phyloP scores from a whole-genome alignment of 176 grass and related monocot genomes.

The Carex scoparia region DNA sequence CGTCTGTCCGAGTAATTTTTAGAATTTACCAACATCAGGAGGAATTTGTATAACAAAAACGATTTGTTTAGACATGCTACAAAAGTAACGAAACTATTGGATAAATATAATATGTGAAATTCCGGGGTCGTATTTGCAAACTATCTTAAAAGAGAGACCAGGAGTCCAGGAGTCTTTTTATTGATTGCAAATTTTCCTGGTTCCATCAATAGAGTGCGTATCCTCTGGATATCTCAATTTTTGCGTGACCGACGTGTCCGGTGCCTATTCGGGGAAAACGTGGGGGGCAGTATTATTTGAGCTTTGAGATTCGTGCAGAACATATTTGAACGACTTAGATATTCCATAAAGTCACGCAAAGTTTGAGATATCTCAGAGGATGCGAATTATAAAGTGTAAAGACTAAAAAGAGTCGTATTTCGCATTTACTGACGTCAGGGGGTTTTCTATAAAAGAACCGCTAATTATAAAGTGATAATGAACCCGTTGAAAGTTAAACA shows the following conservation, averaged over 20 bases:
- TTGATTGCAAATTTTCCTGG: background rate
- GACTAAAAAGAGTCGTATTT: background rate
- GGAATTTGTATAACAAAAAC: background rate
- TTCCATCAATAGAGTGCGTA: background rate
- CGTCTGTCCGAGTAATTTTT: background rate
- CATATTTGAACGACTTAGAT: too few species aligned
- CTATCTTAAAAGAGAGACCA: background rate
- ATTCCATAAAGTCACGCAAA: too few species aligned
- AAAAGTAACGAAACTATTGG: background rate
- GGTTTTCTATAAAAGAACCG: background rate
- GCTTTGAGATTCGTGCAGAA: too few species aligned
- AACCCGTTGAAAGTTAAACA: background rate
- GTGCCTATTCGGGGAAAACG: too few species aligned
- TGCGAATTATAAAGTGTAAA: background rate
- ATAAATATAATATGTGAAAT: background rate
- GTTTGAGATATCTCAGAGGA: too few species aligned
- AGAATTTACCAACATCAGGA: background rate
- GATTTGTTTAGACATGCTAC: background rate
- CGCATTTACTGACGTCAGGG: background rate
- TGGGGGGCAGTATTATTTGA: too few species aligned
- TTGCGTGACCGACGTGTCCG: too few species aligned
- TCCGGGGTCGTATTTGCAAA: background rate
- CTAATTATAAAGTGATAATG: background rate
- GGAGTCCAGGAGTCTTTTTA: background rate
- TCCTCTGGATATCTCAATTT: too few species aligned